Evolutionary conservation across 2,329 filamentous ascomycete genomes (phyloP).

Genomic region (Neobulgaria alba): DNA sequence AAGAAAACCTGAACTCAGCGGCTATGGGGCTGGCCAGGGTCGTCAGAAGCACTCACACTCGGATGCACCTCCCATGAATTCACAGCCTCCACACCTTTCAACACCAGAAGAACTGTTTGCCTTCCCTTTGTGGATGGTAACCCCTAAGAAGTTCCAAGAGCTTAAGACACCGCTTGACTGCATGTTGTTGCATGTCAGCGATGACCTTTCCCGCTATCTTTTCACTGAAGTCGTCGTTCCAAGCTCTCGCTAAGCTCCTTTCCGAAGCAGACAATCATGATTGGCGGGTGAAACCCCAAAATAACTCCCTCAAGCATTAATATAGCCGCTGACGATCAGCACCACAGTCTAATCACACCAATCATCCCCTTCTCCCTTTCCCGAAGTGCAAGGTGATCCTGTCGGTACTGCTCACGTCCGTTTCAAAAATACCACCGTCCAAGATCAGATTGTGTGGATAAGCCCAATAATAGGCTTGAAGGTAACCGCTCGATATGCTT

Average conservation of each 20-base stretch:
- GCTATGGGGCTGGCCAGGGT: too few species aligned
- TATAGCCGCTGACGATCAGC: conserved; percentile 14
- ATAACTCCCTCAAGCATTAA: conserved; percentile 1
- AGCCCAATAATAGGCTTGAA: conserved; percentile 23
- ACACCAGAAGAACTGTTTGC: too few species aligned
- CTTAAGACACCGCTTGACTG: too few species aligned
- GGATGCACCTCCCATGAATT: too few species aligned
- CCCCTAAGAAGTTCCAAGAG: too few species aligned
- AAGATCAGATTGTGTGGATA: conserved; percentile 1
- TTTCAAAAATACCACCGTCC: conserved; percentile 12
- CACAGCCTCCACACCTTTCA: too few species aligned
- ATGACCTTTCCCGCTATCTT: conserved; percentile 6
- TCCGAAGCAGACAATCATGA: not conserved
- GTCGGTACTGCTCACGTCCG: conserved; percentile 8
- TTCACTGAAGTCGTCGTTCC: conserved; percentile 10
- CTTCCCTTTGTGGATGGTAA: too few species aligned
- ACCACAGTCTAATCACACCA: conserved; percentile 8
- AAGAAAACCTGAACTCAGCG: too few species aligned
- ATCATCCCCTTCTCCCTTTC: conserved; percentile 7
- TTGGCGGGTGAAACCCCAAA: conserved; percentile 4
- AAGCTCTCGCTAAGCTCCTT: conserved; percentile 8
- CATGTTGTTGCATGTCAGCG: conserved; percentile 11
- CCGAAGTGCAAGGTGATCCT: not conserved
- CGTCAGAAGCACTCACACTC: too few species aligned
- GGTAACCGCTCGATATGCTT: conserved; percentile 19